These are phyloP conservation scores for Phoma herbarum DNA, from an alignment of 2,329 filamentous ascomycete species.

Conservation along the genomic window DNA sequence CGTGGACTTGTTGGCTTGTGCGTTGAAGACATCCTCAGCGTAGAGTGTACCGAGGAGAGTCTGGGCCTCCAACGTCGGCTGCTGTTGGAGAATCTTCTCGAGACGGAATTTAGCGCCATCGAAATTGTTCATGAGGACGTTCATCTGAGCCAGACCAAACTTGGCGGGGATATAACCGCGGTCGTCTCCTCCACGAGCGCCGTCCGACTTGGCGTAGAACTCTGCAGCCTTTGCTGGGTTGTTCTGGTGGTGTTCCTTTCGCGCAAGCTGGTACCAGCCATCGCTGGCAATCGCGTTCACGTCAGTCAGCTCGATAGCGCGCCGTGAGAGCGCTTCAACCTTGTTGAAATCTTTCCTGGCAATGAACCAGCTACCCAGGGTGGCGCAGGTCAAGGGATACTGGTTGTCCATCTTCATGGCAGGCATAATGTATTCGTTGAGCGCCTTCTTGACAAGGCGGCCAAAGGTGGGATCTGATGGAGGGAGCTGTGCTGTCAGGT, in stretches of 20 bases:
- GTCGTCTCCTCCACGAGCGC: constrained; percentile 90
- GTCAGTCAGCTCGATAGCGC: constrained; percentile 94
- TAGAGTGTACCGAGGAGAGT: constrained; percentile 89
- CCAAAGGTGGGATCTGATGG: constrained; percentile 87
- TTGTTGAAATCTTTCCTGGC: constrained; percentile 81
- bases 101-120: constrained; percentile 92
- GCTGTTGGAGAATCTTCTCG: constrained; percentile 91
- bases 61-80: constrained; percentile 87
- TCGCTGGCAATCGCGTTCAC: constrained; percentile 97
- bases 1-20: constrained; percentile 73
- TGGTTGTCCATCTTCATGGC: constrained; percentile 94
- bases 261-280: constrained; percentile 93
- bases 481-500: constrained; percentile 82
- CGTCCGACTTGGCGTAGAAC: constrained; percentile 89
- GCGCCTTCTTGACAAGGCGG: constrained; percentile 86
- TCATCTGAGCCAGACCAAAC: constrained; percentile 90
- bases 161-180: constrained; percentile 92
- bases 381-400: constrained; percentile 86
- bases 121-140: constrained; percentile 82
- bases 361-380: constrained; percentile 90
- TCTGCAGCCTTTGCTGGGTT: constrained; percentile 79
- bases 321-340: constrained; percentile 86
- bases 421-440: constrained; percentile 92
- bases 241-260: constrained; percentile 87
- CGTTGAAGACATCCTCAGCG: constrained; percentile 90